Conservation (phyloP, 352 stramenopile genomes). For the Halophytophthora polymorphica region DNA sequence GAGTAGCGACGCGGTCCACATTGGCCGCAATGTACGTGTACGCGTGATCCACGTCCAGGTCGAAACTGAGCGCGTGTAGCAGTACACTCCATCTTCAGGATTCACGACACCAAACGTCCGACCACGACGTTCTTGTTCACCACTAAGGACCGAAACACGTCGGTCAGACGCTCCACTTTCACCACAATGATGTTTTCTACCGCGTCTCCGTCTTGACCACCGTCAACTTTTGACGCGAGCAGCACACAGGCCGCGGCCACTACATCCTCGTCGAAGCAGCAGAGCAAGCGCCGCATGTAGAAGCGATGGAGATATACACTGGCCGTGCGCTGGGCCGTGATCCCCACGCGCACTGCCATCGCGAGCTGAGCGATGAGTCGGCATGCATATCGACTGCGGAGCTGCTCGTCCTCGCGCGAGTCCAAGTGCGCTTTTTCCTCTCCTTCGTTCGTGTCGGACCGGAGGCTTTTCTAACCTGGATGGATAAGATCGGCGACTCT, state of each 20-base stretch:
- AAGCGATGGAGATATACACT: conserved; percentile 55
- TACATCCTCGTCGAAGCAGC: conserved; percentile 21
- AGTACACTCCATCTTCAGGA: conserved; percentile 38
- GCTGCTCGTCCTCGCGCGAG: conserved; percentile 21
- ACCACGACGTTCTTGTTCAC: not conserved
- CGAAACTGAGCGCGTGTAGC: conserved; percentile 41
- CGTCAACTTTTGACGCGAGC: conserved; percentile 46
- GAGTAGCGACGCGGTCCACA: conserved; percentile 30
- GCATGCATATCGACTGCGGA: conserved; percentile 26
- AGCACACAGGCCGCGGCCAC: conserved; percentile 41
- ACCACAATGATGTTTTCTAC: not conserved
- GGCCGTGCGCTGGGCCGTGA: conserved; percentile 33
- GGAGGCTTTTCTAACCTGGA: not conserved
- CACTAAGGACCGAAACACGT: conserved; percentile 6
- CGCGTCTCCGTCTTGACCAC: conserved; percentile 24
- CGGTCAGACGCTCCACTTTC: conserved; percentile 24
- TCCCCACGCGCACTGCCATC: conserved; percentile 24
- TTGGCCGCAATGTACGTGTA: conserved; percentile 41
- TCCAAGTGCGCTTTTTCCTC: not conserved
- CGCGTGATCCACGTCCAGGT: conserved; percentile 42
- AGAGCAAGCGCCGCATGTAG: conserved; percentile 37
- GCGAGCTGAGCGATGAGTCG: conserved; percentile 32
- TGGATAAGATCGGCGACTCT: too few species aligned
- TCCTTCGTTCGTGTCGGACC: not conserved
- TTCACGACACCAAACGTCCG: conserved; percentile 1